A percentile compares a stretch with the other conserved stretches of the same genome.
Conservation (phyloP, 306 rosid species). For the Adenanthera pavonina region DNA sequence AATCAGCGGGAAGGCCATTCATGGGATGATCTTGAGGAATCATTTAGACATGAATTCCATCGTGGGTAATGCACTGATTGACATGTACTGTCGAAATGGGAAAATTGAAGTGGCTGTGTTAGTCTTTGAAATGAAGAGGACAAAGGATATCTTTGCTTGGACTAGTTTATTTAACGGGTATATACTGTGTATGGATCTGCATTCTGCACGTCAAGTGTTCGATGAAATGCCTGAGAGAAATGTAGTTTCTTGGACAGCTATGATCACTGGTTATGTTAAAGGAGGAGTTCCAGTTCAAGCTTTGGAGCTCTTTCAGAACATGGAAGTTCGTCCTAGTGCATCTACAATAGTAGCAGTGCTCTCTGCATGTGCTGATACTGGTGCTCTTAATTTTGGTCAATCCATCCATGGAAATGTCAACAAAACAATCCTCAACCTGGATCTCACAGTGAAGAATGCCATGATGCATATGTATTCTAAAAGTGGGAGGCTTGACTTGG, state of each 20-base stretch:
- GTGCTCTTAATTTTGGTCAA: slow-evolving; percentile 37
- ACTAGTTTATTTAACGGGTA: slow-evolving; percentile 26
- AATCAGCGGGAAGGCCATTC: slow-evolving; percentile 33
- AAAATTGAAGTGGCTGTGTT: slow-evolving; percentile 16
- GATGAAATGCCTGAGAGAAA: slow-evolving; percentile 39
- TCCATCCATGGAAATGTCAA: slow-evolving; percentile 33
- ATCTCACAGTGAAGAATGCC: slow-evolving; percentile 36
- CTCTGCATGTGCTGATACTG: slow-evolving; percentile 38
- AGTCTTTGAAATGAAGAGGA: slow-evolving; percentile 35
- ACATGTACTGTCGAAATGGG: slow-evolving; percentile 38
- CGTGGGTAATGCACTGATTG: slow-evolving; percentile 41
- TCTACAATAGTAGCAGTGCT: slow-evolving; percentile 20
- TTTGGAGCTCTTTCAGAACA: slow-evolving; percentile 31
- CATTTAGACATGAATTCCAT: slow-evolving; percentile 23
- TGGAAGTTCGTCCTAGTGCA: neutral
- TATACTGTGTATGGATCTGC: neutral
- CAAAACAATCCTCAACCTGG: slow-evolving; percentile 11
- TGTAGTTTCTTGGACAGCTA: slow-evolving; percentile 38
- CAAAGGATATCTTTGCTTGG: slow-evolving; percentile 35
- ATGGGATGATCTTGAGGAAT: slow-evolving; percentile 39
- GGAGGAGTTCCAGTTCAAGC: slow-evolving; percentile 44
- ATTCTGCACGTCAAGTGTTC: slow-evolving; percentile 31
- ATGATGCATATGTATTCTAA: slow-evolving; percentile 38
- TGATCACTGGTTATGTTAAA: slow-evolving; percentile 38
- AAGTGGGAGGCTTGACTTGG: slow-evolving; percentile 44